Conservation (phyloP, 495 filamentous ascomycete genomes). For the Aspergillus sparsus region DNA sequence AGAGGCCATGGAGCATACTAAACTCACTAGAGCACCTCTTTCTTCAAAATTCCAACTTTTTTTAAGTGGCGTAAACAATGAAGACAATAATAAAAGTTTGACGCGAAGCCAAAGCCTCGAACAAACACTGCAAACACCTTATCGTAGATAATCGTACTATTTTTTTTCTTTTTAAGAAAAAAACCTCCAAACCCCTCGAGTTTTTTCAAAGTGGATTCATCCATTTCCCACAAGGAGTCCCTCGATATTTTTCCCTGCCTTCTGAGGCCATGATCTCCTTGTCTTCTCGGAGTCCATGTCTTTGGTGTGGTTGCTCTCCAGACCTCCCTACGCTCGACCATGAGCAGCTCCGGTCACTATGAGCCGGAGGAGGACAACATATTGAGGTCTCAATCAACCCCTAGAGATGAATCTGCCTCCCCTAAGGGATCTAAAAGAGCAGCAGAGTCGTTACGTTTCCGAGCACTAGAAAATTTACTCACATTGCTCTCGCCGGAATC, state of each 20-base stretch:
- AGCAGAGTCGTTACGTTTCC: conserved; percentile 5
- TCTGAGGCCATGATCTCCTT: conserved; percentile 33
- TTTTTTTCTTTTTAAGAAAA: not conserved
- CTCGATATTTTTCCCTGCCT: not conserved
- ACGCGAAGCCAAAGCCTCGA: not conserved
- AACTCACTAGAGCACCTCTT: not conserved
- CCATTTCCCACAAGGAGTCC: conserved; percentile 4
- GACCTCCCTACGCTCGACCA: conserved; percentile 29
- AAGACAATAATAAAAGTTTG: not conserved
- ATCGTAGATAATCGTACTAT: conserved; percentile 29
- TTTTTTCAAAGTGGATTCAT: not conserved
- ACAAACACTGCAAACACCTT: conserved; percentile 51
- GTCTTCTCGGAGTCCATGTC: conserved; percentile 20
- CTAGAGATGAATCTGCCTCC: conserved; percentile 33
- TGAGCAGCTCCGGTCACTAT: conserved; percentile 42
- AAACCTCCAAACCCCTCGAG: no score
- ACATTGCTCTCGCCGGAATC: conserved; percentile 16
- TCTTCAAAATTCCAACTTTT: not conserved
- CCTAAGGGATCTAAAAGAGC: conserved; percentile 14
- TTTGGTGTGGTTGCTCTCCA: conserved; percentile 18
- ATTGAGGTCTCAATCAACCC: not conserved
- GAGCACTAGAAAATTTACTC: conserved; percentile 17
- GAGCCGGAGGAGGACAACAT: conserved; percentile 30
- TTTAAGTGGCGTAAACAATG: no score
- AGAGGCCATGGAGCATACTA: conserved; percentile 23